phyloP scores from a whole-genome alignment of 129 eudicot genomes.

The Silybum marianum region DNA sequence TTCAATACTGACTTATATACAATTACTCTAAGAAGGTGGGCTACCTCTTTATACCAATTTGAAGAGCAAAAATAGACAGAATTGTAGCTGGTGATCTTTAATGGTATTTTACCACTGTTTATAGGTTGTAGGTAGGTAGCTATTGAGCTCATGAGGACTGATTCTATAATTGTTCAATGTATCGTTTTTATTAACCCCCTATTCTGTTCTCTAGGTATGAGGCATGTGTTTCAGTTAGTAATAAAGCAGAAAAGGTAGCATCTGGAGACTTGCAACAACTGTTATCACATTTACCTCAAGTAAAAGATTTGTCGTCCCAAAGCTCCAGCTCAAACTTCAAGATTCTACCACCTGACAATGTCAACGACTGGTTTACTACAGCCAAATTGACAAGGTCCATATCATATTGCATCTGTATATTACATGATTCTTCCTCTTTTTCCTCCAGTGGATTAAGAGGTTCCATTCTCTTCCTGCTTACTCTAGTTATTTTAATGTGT shows the following conservation, averaged over 20 bases:
- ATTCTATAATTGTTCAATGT: not conserved
- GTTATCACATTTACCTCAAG: slow-evolving; percentile 54
- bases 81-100: not conserved
- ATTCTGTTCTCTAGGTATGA: slow-evolving; percentile 59
- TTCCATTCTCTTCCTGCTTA: slow-evolving; percentile 10
- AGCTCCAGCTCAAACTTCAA: slow-evolving; percentile 63
- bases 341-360: slow-evolving; percentile 52
- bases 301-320: slow-evolving; percentile 54
- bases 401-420: slow-evolving; percentile 21
- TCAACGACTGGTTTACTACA: slow-evolving; percentile 67
- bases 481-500: slow-evolving; percentile 4
- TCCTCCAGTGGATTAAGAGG: slow-evolving; percentile 7
- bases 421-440: slow-evolving; percentile 12
- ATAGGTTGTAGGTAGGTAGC: not conserved
- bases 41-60: slow-evolving; percentile 4
- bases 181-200: not conserved
- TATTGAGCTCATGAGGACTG: not conserved
- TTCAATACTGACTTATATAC: not conserved
- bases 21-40: not conserved
- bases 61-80: not conserved
- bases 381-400: slow-evolving; percentile 72
- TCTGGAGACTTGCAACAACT: slow-evolving; percentile 78
- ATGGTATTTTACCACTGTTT: slow-evolving; percentile 6
- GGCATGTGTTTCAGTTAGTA: slow-evolving; percentile 48
- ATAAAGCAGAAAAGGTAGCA: slow-evolving; percentile 54